Base-by-base conservation (phyloP, 2,329 filamentous ascomycete genomes). In the Neobulgaria alba region DNA sequence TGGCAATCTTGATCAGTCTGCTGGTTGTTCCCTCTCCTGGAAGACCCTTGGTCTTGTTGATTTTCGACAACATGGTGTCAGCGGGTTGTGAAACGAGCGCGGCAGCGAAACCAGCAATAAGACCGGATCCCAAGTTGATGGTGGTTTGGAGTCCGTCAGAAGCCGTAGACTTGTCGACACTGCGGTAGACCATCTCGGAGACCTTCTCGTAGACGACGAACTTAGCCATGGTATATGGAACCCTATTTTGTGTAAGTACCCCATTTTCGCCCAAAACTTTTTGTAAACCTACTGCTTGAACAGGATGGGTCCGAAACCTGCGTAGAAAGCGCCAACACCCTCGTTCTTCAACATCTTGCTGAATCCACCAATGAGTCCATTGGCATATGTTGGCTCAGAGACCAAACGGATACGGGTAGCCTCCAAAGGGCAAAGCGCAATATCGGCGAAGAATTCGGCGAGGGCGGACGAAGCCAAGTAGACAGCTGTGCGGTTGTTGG, bases 171-270 rank as follows among this genome's bases (percentile, higher is more conserved):
- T 89, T 90, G 75, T 86, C 81, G 62, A 83, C 66, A 39, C 61
- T 49, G 56, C 68, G 64, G 75, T 80, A 90, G 70, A 85, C 65
- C 54, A 72, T 59, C 72, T 92, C 86, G 57, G 79, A 71, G 57
- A 87, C 83, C 76, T 90, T 90, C 72, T 93, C 86, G 77, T 78
- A 92, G 59, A 89, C 86, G 67, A 90, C 86, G 72, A 93, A 93
- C 75, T 93, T 93, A 76, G 86, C 74, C 82, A 92, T 89, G 66
- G 86, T 93, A 74, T 93, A 93, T 52, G 86, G 86, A 57, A 93
- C 80, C 75, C 82, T 86, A 52, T 4, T 29, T 42, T 14, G 12
- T 34, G 26, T 48, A 43, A 52, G 46, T 34, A 43, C 40, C 35
- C 26, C 29, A 16, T 20, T 19, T 31, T 40, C 21, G 18, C 33